A percentile compares a stretch with the other conserved stretches of the same genome.
Conservation (phyloP, 169 alveolate species). For the Cytauxzoon felis region DNA sequence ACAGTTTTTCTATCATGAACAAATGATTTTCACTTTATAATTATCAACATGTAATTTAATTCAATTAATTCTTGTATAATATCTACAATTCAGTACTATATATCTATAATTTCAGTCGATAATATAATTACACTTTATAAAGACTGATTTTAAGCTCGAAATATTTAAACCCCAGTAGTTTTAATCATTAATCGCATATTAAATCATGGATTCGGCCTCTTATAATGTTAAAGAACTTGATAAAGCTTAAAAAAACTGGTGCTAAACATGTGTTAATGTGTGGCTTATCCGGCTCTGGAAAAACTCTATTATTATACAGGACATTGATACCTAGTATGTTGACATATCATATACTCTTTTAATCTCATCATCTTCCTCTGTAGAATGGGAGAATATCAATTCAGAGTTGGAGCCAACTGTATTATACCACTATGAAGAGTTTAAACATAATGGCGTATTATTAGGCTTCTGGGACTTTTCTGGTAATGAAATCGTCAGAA, state of each 20-base stretch:
- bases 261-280: slow-evolving; percentile 41
- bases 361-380: background rate
- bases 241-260: slow-evolving; percentile 4
- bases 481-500: slow-evolving; percentile 47
- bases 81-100: too few relatives aligned
- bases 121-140: too few relatives aligned
- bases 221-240: too few relatives aligned
- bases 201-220: too few relatives aligned
- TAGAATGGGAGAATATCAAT: slow-evolving; percentile 32
- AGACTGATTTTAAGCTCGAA: too few relatives aligned
- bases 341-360: background rate
- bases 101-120: too few relatives aligned
- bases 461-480: slow-evolving; percentile 63
- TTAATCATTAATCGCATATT: too few relatives aligned
- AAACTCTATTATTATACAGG: slow-evolving; percentile 51
- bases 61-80: too few relatives aligned
- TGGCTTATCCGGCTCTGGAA: slow-evolving; percentile 61
- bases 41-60: too few relatives aligned
- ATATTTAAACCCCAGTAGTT: too few relatives aligned
- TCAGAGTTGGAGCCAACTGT: slow-evolving; percentile 49
- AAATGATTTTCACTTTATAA: too few relatives aligned
- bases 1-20: too few relatives aligned
- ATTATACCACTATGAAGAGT: slow-evolving; percentile 53
- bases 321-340: slow-evolving; percentile 51
- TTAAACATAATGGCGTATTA: slow-evolving; percentile 4